Evolutionary conservation across 306 rosid genomes (phyloP).

Genomic region (Fragaria vesca): DNA sequence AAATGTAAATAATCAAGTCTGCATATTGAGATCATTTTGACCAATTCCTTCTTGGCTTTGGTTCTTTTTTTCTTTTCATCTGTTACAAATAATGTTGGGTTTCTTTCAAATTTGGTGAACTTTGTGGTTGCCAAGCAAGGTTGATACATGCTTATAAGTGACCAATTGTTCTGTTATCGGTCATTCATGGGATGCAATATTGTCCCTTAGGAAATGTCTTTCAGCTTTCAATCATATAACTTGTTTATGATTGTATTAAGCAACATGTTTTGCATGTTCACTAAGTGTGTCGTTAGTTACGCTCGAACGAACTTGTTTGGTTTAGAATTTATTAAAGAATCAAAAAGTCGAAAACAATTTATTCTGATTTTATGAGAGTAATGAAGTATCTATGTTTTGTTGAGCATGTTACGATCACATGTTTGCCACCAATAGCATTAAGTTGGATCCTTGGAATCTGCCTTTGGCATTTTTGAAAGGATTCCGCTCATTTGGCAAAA

Average conservation of each 20-base stretch:
- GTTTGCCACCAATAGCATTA: background rate
- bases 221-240: background rate
- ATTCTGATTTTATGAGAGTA: background rate
- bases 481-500: background rate
- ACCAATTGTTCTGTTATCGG: background rate
- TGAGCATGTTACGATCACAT: background rate
- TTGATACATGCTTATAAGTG: background rate
- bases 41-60: background rate
- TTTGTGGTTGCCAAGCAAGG: background rate
- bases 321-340: background rate
- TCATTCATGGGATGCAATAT: background rate
- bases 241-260: background rate
- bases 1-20: conserved; percentile 6
- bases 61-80: background rate
- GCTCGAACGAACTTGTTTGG: background rate
- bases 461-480: background rate
- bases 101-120: background rate
- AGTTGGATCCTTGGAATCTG: background rate
- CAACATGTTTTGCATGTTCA: background rate
- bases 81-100: background rate
- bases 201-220: background rate
- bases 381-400: background rate
- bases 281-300: background rate
- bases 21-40: background rate
- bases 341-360: background rate